Percentiles rank a stretch among this genome's conserved stretches.
Evolutionary conservation across 2,329 filamentous ascomycete genomes (phyloP).

Genomic region (Cladosporium oxysporum): DNA sequence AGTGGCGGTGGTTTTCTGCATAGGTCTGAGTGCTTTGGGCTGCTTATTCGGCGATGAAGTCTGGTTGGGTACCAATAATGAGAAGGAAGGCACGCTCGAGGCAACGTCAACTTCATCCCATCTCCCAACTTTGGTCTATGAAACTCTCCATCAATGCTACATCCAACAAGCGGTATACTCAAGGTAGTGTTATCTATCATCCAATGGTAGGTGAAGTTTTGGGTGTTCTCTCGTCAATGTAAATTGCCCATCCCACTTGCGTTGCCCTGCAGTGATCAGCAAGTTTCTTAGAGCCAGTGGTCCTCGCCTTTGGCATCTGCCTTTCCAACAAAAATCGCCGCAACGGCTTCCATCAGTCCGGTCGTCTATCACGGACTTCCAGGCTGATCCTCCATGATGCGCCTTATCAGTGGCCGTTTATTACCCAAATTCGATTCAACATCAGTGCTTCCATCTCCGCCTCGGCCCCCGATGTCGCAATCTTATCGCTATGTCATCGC

Average conservation of each 20-base stretch:
- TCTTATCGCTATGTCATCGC: constrained; percentile 12
- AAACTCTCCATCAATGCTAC: not conserved
- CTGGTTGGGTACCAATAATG: not conserved
- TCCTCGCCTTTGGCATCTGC: not conserved
- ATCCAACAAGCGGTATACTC: not conserved
- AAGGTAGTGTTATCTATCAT: not conserved
- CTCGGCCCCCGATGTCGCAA: constrained; percentile 4
- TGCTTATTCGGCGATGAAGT: not conserved
- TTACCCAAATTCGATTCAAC: not conserved
- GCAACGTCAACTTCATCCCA: not conserved
- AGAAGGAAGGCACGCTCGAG: not conserved
- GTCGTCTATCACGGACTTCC: not conserved
- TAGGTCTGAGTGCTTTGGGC: not conserved
- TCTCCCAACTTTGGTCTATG: not conserved
- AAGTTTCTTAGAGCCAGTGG: not conserved
- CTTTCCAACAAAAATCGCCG: not conserved
- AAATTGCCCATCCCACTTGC: not conserved
- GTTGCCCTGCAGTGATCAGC: not conserved
- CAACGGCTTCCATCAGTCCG: not conserved
- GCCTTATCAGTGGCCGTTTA: constrained; percentile 3
- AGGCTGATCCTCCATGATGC: not conserved
- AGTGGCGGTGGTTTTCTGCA: not conserved
- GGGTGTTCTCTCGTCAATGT: not conserved
- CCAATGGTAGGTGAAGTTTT: not conserved
- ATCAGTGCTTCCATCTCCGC: not conserved